Base-by-base conservation (phyloP, 2,329 filamentous ascomycete species). In the Lecanicillium sp. region DNA sequence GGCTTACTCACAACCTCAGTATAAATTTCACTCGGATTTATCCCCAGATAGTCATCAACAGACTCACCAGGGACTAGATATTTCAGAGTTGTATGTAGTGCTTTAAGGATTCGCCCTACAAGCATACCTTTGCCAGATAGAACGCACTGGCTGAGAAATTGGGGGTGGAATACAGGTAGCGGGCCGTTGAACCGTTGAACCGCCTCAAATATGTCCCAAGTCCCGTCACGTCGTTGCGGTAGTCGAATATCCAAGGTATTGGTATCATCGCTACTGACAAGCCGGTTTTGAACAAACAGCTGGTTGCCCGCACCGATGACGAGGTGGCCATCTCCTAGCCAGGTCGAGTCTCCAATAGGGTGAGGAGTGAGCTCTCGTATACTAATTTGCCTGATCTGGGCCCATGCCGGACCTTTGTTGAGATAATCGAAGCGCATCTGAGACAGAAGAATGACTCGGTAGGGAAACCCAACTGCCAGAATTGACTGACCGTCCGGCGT, bases 361-460 rank as follows among this genome's bases (percentile, higher is more conserved):
- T 95, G 88, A 23, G 90, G 87, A 11, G 90, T 95, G 30, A 90
- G 72, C 51, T 90, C 84, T 52, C 85, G 78, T 50, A 90, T 90
- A 57, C 77, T 82, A 49, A 96, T 87, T 61, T 95, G 86, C 38
- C 87, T 77, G 50, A 96, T 85, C 20, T 86, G 76, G 1, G 87
- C 86, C 90, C 90, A 96, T 0, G 90, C 88, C n/a, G 89, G 87
- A 1, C 86, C 86, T 52, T 87, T 84, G 58, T 90, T 89, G 15
- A 95, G 73, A 61, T 95, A 95, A 64, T 95, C 89, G 60, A 93
- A 96, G 11, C 90, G 85, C 69, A 95, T 83, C 61, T 96, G 90
- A 5, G 86, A 84, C 21, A 95, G 77, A 2, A 96, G 73, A 24
- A 94, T 68, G 5, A 96, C 84, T 49, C 86, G 81, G 54, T 90